These are phyloP conservation scores for Eucalyptus decipiens DNA, from an alignment of 345 rosid species.

Conservation along the genomic window DNA sequence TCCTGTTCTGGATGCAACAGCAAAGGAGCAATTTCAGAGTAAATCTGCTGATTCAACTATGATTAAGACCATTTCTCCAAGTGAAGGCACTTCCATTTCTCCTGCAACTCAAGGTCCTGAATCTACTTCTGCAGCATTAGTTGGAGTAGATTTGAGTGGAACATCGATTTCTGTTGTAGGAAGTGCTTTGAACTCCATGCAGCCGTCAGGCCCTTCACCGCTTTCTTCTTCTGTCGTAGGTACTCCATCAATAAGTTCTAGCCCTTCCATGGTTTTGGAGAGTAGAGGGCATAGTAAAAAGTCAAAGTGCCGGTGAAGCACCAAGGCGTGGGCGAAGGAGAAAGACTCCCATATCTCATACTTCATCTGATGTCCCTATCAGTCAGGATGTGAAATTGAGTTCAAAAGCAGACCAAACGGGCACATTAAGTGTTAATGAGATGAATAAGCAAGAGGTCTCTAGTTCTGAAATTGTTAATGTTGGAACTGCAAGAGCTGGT, in stretches of 20 bases:
- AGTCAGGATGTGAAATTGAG: neutral
- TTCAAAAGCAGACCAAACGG: neutral
- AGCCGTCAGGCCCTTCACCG: conserved; percentile 1
- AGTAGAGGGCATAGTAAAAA: conserved; percentile 28
- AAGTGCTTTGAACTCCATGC: conserved; percentile 12
- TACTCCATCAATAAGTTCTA: neutral
- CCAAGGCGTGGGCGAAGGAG: conserved; percentile 29
- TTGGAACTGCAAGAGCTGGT: neutral
- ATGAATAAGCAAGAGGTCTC: neutral
- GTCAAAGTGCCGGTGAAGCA: conserved; percentile 15
- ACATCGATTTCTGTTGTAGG: conserved; percentile 9
- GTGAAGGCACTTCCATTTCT: conserved; percentile 9
- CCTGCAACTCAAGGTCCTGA: neutral
- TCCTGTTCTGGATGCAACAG: conserved; percentile 1
- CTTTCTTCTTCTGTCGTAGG: conserved; percentile 6
- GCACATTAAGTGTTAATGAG: neutral
- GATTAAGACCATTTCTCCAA: neutral
- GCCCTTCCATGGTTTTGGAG: conserved; percentile 2
- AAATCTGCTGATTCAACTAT: conserved; percentile 8
- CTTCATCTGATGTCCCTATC: conserved; percentile 7
- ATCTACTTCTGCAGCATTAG: conserved; percentile 8
- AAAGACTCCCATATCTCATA: conserved; percentile 11
- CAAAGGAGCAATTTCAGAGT: conserved; percentile 13
- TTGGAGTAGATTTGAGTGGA: conserved; percentile 5
- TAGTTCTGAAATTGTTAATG: neutral